These are phyloP conservation scores for Sporothrix protearum DNA, from an alignment of 2,329 filamentous ascomycete species.

Conservation along the genomic window DNA sequence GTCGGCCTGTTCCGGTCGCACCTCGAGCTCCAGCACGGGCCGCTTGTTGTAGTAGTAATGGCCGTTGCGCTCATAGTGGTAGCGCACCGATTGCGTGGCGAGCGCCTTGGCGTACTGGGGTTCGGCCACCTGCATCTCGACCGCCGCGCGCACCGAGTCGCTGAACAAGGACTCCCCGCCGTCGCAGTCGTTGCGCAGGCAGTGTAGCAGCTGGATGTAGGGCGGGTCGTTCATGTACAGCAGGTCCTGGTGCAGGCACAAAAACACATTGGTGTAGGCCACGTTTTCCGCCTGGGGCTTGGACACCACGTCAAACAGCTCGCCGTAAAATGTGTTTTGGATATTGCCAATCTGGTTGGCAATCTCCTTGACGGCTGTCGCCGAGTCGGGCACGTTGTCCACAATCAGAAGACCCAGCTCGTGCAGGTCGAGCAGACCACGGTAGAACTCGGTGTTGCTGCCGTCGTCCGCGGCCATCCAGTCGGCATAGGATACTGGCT, in stretches of 20 bases:
- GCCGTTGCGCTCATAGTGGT: constrained; percentile 66
- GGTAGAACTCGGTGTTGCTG: constrained; percentile 50
- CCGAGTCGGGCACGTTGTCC: constrained; percentile 65
- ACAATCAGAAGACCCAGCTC: constrained; percentile 73
- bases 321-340: constrained; percentile 85
- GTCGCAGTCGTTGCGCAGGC: constrained; percentile 71
- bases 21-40: constrained; percentile 47
- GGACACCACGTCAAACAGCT: constrained; percentile 83
- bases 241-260: constrained; percentile 91
- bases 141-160: constrained; percentile 64
- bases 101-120: constrained; percentile 56
- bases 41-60: constrained; percentile 59
- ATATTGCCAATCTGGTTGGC: constrained; percentile 71
- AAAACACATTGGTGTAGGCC: constrained; percentile 76
- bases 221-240: constrained; percentile 80
- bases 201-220: constrained; percentile 83
- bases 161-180: constrained; percentile 86
- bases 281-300: constrained; percentile 85
- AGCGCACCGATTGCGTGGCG: constrained; percentile 59
- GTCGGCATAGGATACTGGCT: constrained; percentile 59
- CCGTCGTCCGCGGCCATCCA: constrained; percentile 58
- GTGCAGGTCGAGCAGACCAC: constrained; percentile 60
- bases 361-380: constrained; percentile 63
- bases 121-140: constrained; percentile 30
- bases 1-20: constrained; percentile 21